These are phyloP conservation scores for grape (Vitis vinifera) DNA, from an alignment of 164 flowering plant species.

Conservation along the genomic window DNA sequence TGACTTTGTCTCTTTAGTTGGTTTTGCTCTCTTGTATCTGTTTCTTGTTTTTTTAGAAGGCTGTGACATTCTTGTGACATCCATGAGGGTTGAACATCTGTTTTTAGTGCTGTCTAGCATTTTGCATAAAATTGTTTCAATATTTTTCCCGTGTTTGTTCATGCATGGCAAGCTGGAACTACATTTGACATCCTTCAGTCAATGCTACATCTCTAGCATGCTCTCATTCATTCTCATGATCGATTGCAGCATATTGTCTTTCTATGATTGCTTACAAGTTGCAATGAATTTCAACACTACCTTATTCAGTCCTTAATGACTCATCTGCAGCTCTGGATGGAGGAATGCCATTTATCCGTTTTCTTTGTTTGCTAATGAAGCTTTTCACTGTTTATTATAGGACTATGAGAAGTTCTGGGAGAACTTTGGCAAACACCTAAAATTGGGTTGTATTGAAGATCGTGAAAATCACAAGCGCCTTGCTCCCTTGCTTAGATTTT, in stretches of 20 bases:
- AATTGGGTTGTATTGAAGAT: constrained; percentile 94
- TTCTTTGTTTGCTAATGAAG: constrained; percentile 3
- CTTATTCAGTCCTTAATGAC: not conserved
- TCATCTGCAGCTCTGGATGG: not conserved
- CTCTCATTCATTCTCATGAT: no score
- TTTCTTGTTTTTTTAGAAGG: not conserved
- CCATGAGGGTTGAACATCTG: no score
- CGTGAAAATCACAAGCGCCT: constrained; percentile 89
- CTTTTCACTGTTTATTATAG: constrained; percentile 28
- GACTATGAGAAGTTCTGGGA: constrained; percentile 96
- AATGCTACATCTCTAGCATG: no score
- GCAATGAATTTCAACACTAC: not conserved
- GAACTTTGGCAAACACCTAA: constrained; percentile 80
- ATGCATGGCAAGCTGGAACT: no score
- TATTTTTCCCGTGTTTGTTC: no score
- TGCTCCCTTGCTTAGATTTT: constrained; percentile 89
- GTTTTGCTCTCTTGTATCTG: not conserved
- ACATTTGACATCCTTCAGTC: no score
- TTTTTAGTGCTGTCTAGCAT: no score
- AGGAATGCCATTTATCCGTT: not conserved
- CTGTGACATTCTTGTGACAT: no score
- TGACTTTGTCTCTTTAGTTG: not conserved
- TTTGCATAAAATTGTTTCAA: no score
- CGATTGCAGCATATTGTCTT: not conserved
- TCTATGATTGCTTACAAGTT: not conserved